Base-by-base conservation (phyloP, 768 basidiomycete species). In the Lactarius psammicola region DNA sequence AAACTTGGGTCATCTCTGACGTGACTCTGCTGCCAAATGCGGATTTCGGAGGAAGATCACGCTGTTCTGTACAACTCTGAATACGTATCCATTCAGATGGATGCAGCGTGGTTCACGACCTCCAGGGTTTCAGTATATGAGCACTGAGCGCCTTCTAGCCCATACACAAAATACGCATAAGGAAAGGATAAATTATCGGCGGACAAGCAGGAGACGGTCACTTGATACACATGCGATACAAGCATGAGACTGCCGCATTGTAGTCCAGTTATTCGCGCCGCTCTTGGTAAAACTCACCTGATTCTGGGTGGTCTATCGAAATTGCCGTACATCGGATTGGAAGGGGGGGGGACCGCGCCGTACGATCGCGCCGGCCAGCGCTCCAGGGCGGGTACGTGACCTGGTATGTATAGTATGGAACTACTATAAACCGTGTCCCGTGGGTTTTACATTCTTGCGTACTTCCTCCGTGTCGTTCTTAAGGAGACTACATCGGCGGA, bases 371-470 rank as follows among this genome's bases (percentile, higher is more conserved):
- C 61, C 57, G 58, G 51, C 40, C 18, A 34, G 56, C 60, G 57
- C 30, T 59, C 20, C 53, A 31, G 56, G 15, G 38, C 18, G n/a
- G 23, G 23, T 57, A 56, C 36, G 49, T 60, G 36, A 44, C 56
- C 26, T 26, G 31, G n/a, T 42, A n/a, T 28, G 40, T 28, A 46
- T 51, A 13, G 36, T 17, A 7, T 26, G 20, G 40, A 51, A 31
- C 34, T 55, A n/a, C n/a, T n/a, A n/a, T n/a, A 62, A 59, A 31
- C 33, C 34, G 56, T 44, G 49, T 56, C 63, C 66, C 66, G 62
- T 67, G 66, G 57, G 56, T 59, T 53, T 63, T 42, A 31, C 49
- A 61, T n/a, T 53, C 11, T 49, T 40, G 17, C 40, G 56, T 58
- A 33, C 66, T 67, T 67, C 62, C 49, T n/a, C n/a, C 56, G 56